Conservation (phyloP, 768 basidiomycete species). For the Tulasnella sp. region DNA sequence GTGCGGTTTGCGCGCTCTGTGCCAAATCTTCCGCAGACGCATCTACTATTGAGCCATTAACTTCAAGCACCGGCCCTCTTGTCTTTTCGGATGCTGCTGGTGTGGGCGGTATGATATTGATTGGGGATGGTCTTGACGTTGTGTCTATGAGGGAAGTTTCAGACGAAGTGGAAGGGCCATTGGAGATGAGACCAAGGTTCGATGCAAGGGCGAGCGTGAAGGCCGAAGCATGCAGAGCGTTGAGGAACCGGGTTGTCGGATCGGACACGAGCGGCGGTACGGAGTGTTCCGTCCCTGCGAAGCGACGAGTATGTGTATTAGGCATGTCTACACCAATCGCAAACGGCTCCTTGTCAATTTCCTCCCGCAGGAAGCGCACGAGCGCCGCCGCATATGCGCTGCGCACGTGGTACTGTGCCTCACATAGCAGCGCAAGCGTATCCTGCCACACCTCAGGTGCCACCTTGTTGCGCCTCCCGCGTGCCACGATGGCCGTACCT, state of each 20-base stretch:
- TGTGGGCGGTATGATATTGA: slow-evolving; percentile 28
- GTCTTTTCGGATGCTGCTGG: slow-evolving; percentile 17
- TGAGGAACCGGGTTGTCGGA: slow-evolving; percentile 55
- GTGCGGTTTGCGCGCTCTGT: neutral
- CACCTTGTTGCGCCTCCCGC: slow-evolving; percentile 32
- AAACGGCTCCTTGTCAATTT: slow-evolving; percentile 51
- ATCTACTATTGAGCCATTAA: neutral
- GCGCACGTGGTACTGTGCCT: slow-evolving; percentile 64
- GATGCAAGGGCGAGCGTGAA: slow-evolving; percentile 69
- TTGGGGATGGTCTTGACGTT: slow-evolving; percentile 20
- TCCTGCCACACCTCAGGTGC: slow-evolving; percentile 86
- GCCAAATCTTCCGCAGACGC: neutral
- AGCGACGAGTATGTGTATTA: slow-evolving; percentile 35
- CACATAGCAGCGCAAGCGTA: slow-evolving; percentile 73
- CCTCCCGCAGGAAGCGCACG: slow-evolving; percentile 63
- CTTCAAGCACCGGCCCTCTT: slow-evolving; percentile 16
- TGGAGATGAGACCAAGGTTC: slow-evolving; percentile 38
- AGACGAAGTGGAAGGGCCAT: slow-evolving; percentile 22
- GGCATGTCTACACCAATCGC: slow-evolving; percentile 40
- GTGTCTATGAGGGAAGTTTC: slow-evolving; percentile 34
- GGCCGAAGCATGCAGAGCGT: slow-evolving; percentile 68
- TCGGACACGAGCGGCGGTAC: slow-evolving; percentile 27
- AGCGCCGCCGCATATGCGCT: slow-evolving; percentile 64
- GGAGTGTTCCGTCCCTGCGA: slow-evolving; percentile 38
- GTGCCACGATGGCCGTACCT: neutral